These are phyloP conservation scores for Pichia deserticola DNA, from an alignment of 805 yeast species.

Conservation along the genomic window DNA sequence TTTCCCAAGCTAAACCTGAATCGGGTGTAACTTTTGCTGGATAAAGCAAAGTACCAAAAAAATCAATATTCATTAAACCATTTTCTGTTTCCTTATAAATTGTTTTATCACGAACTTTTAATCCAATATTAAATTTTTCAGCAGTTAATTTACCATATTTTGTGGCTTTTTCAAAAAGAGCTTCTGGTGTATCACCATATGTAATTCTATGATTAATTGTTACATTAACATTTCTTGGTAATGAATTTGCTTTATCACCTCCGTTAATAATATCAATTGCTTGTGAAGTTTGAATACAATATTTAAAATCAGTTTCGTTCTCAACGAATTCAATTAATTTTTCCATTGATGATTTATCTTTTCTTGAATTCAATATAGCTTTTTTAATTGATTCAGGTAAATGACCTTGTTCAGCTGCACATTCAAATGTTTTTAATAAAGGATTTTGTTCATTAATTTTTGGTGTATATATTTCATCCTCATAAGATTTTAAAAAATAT, in stretches of 20 bases:
- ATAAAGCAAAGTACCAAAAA: constrained; percentile 15
- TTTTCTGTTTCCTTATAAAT: constrained; percentile 13
- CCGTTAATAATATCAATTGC: constrained; percentile 62
- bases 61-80: constrained; percentile 19
- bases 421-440: constrained; percentile 45
- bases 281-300: constrained; percentile 52
- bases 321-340: constrained; percentile 26
- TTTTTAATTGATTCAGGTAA: neutral
- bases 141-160: constrained; percentile 29
- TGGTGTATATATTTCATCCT: constrained; percentile 45
- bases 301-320: constrained; percentile 23
- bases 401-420: constrained; percentile 47
- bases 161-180: constrained; percentile 39
- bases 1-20: constrained; percentile 41
- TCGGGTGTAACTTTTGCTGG: constrained; percentile 40
- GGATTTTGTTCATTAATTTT: constrained; percentile 51
- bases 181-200: constrained; percentile 27
- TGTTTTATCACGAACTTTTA: constrained; percentile 32
- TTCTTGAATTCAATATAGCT: constrained; percentile 19
- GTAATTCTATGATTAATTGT: constrained; percentile 52
- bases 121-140: constrained; percentile 28
- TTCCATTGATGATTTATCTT: constrained; percentile 29
- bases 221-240: constrained; percentile 55
- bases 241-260: constrained; percentile 68
- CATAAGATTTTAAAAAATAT: constrained; percentile 48